Evolutionary conservation across 805 yeast genomes (phyloP).

Genomic region (Kodamaea leandrae): DNA sequence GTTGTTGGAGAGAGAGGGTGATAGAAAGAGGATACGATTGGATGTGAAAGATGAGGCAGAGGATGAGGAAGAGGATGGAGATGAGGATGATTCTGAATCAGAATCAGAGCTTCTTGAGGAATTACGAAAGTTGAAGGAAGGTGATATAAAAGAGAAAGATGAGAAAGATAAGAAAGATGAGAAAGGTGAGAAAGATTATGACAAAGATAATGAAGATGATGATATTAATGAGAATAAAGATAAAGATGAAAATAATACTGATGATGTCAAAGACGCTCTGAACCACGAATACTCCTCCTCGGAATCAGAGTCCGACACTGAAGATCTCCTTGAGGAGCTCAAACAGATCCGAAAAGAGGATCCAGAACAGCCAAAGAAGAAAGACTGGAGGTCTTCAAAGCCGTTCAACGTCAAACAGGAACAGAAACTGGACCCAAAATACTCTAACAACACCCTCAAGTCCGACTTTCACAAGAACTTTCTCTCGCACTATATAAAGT

Average conservation of each 20-base stretch:
- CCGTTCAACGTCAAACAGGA: constrained; percentile 8
- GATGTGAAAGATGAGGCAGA: neutral
- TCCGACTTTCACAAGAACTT: constrained; percentile 37
- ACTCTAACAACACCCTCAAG: constrained; percentile 32
- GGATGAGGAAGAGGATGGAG: too few relatives aligned
- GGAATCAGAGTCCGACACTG: constrained; percentile 15
- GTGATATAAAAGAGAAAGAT: neutral
- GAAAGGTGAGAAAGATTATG: neutral
- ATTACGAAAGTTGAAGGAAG: constrained; percentile 3
- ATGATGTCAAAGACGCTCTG: too few relatives aligned
- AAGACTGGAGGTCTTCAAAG: constrained; percentile 9
- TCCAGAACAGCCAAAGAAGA: constrained; percentile 9
- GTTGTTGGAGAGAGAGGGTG: constrained; percentile 14
- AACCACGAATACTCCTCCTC: constrained; percentile 6
- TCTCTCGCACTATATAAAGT: constrained; percentile 29
- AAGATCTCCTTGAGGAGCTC: constrained; percentile 21
- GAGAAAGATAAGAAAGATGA: neutral
- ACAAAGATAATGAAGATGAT: too few relatives aligned
- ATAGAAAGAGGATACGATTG: constrained; percentile 2
- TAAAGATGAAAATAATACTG: too few relatives aligned
- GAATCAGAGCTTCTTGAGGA: constrained; percentile 10
- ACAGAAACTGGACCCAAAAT: constrained; percentile 7
- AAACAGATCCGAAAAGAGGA: constrained; percentile 16
- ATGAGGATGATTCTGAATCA: constrained; percentile 7
- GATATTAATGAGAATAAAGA: too few relatives aligned